Evolutionary conservation across 768 basidiomycete genomes (phyloP), one percentile per base, ranked within the genome.

Genomic region (Suillus subalutaceus): DNA sequence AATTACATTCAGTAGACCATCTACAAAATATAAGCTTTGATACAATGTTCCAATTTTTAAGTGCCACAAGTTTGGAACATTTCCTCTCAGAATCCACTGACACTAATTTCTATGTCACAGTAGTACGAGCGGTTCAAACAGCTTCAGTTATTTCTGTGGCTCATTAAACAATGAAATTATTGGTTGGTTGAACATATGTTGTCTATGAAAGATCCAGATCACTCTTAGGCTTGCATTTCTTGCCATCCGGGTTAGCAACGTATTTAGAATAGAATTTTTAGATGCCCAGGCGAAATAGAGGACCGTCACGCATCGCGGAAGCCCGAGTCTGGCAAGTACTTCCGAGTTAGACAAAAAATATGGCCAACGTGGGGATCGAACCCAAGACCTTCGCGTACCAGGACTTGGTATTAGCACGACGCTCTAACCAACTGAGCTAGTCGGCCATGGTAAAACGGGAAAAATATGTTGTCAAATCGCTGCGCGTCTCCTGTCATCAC

Each of bases 381-480:
- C 87, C 88, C 87, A 89, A 85, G 88, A 88, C 88, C 87, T 89
- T 88, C 86, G 87, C 85, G 86, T 88, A 56, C 23, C 75, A 26
- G 0, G 23, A 41, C 3, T n/a, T 38, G 43, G 69, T 76, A 77
- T 73, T 91, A 91, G 90, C 87, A 90, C 90, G 86, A 91, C 90
- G 90, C 90, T 91, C 90, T 91, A 91, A 92, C 90, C 91, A 91
- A 82, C 91, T 92, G 90, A 92, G 91, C 90, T 91, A 92, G 88
- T 86, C 90, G 89, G 90, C 90, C 90, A 43, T 43, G 59, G 6
- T 10, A 3, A 7, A 38, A 32, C 18, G 18, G 6, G 0, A 13
- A 13, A n/a, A 56, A 37, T n/a, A 56, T n/a, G 1, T 35, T 3
- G 20, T 53, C 0, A 32, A 9, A 10, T 32, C 9, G 13, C 26